phyloP scores from a whole-genome alignment of 2,329 filamentous ascomycete genomes.

The Xenosphaeropsis pyriputrescens region DNA sequence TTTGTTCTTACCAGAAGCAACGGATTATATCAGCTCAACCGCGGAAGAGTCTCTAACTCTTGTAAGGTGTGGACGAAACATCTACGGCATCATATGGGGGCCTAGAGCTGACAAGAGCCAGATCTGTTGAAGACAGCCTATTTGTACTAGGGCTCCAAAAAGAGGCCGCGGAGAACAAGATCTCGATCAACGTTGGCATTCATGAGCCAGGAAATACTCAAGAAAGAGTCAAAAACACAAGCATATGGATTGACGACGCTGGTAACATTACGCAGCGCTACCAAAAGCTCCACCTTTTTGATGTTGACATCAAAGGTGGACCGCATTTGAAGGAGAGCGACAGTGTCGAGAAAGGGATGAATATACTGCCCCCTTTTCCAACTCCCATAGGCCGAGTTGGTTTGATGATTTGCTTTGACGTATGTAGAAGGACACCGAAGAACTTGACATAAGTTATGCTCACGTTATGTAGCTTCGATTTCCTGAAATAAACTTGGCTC shows the following conservation, averaged over 20 bases:
- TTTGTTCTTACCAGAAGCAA: not conserved
- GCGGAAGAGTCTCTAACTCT: not conserved
- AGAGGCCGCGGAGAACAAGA: slow-evolving; percentile 43
- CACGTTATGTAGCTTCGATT: not conserved
- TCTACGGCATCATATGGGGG: not conserved
- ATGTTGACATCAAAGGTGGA: slow-evolving; percentile 32
- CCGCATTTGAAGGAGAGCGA: slow-evolving; percentile 41
- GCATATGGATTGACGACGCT: slow-evolving; percentile 49
- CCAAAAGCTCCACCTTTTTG: slow-evolving; percentile 86
- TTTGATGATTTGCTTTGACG: slow-evolving; percentile 77
- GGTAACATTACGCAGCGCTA: slow-evolving; percentile 48
- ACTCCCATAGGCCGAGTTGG: slow-evolving; percentile 64
- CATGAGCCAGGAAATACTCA: slow-evolving; percentile 36
- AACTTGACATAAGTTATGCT: no score
- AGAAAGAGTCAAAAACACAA: slow-evolving; percentile 42
- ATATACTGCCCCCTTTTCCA: slow-evolving; percentile 55
- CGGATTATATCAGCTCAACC: not conserved
- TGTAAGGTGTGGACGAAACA: not conserved
- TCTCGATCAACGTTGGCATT: slow-evolving; percentile 77
- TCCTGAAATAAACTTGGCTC: not conserved
- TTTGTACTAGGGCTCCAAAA: slow-evolving; percentile 32
- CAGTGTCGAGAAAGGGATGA: slow-evolving; percentile 52
- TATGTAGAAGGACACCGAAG: slow-evolving; percentile 15
- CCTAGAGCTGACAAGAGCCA: not conserved
- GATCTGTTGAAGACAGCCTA: not conserved